Evolutionary conservation across 441 rosid genomes (phyloP).

Genomic region (Erodium trifolium): DNA sequence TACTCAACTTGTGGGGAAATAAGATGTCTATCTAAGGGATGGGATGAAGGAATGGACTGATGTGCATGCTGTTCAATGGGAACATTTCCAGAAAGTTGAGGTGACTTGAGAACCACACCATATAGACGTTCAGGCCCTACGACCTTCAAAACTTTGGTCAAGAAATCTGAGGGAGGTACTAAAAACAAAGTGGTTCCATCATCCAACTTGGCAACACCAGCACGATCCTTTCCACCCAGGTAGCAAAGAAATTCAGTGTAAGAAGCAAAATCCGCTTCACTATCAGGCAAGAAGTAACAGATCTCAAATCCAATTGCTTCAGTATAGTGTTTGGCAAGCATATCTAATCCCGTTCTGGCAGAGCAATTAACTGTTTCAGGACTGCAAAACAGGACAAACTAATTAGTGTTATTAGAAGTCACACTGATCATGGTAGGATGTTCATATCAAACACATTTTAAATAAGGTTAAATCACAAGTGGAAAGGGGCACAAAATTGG

Average conservation of each 20-base stretch:
- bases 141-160: constrained; percentile 68
- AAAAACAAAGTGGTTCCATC: constrained; percentile 84
- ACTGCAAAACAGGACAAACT: constrained; percentile 40
- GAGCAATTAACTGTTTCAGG: constrained; percentile 91
- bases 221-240: constrained; percentile 83
- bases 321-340: constrained; percentile 71
- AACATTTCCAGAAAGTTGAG: constrained; percentile 36
- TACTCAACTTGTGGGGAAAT: constrained; percentile 33
- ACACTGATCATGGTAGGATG: neutral
- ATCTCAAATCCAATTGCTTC: constrained; percentile 77
- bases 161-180: constrained; percentile 93
- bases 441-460: neutral
- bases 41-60: constrained; percentile 34
- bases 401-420: neutral
- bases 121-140: constrained; percentile 81
- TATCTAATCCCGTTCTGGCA: constrained; percentile 94
- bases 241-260: constrained; percentile 91
- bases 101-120: constrained; percentile 87
- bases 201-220: constrained; percentile 91
- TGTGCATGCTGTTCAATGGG: constrained; percentile 29
- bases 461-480: neutral
- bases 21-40: constrained; percentile 32
- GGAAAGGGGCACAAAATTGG: neutral
- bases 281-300: constrained; percentile 87
- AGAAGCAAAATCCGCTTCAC: constrained; percentile 86